Evolutionary conservation across 495 filamentous ascomycete species (phyloP).

Genomic region (Penicillium angulare): DNA sequence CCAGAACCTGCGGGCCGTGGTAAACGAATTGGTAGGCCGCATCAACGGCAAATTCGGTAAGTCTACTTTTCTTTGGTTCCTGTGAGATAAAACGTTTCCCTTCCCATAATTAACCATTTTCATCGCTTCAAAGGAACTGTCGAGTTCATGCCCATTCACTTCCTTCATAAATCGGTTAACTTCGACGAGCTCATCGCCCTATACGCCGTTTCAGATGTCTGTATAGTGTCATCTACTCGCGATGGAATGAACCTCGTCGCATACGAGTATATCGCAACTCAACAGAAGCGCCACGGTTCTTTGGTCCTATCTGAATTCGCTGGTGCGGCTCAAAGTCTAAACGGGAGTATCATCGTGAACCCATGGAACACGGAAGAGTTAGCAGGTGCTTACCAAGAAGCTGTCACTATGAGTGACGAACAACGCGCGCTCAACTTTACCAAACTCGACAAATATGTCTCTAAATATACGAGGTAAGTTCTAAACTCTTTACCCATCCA

Average conservation of each 20-base stretch:
- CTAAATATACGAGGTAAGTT: conserved; percentile 84
- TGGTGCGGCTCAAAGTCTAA: conserved; percentile 88
- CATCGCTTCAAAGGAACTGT: conserved; percentile 60
- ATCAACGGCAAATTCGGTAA: conserved; percentile 91
- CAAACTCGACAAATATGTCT: conserved; percentile 90
- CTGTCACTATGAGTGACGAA: conserved; percentile 89
- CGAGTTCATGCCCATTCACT: conserved; percentile 98
- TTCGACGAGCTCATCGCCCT: conserved; percentile 93
- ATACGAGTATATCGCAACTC: conserved; percentile 95
- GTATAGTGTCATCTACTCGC: conserved; percentile 91
- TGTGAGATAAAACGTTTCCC: too few relatives aligned
- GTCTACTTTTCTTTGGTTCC: conserved; percentile 5
- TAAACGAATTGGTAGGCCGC: conserved; percentile 90
- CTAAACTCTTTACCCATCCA: neutral
- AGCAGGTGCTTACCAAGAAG: conserved; percentile 87
- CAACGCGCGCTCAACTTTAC: conserved; percentile 80
- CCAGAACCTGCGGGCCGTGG: conserved; percentile 87
- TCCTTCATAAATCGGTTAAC: conserved; percentile 89
- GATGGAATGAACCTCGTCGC: conserved; percentile 99
- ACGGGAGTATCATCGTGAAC: conserved; percentile 90
- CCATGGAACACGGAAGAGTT: conserved; percentile 98
- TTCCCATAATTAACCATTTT: too few relatives aligned
- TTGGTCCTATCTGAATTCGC: conserved; percentile 96
- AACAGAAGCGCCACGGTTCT: conserved; percentile 81
- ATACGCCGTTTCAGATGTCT: conserved; percentile 91